Evolutionary conservation across 345 rosid genomes (phyloP), one percentile per base, ranked within the genome.

Genomic region (Salix brachista): DNA sequence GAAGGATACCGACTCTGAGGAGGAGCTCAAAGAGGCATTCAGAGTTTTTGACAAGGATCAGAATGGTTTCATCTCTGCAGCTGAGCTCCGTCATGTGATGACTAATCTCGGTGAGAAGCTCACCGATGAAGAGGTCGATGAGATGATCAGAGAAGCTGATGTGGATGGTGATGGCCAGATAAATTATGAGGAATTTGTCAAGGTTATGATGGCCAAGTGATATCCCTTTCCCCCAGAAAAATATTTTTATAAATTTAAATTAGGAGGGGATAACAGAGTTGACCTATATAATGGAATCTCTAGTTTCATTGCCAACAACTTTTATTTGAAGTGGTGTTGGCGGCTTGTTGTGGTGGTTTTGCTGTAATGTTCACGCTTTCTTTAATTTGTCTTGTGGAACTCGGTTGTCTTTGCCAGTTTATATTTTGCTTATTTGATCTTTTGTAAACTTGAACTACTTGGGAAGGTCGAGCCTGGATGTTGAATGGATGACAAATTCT

Each of bases 201-300:
- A 87, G 79, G 87, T 87, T 71, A 87, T 87, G 90, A 87, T 87
- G 90, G 89, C 90, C 72, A 86, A 87, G 86, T 87, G 84, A 85
- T 25, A n/a, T 8, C 52, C 23, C 62, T 3, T 5, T 13, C 62
- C 64, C 23, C 64, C 13, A 1, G 64, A 58, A 46, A 58, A 9
- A 3, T 58, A n/a, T 58, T 58, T 58, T 9, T n/a, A 58, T 23
- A 23, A 58, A 58, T 58, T 23, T 9, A 23, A 58, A 58, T 23
- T 58, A 58, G 28, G 26, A 58, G 28, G 64, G 64, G 64, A 58
- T 23, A 58, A 58, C 16, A 58, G 64, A 26, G 64, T 58, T 58
- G 64, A 23, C 28, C 23, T n/a, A 23, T 10, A 9, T 58, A 58
- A 58, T 3, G 64, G 16, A 25, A 58, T 58, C n/a, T 58, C 62